These are phyloP conservation scores for Hymenoscyphus linearis DNA, from an alignment of 2,329 filamentous ascomycete genomes.

Conservation along the genomic window DNA sequence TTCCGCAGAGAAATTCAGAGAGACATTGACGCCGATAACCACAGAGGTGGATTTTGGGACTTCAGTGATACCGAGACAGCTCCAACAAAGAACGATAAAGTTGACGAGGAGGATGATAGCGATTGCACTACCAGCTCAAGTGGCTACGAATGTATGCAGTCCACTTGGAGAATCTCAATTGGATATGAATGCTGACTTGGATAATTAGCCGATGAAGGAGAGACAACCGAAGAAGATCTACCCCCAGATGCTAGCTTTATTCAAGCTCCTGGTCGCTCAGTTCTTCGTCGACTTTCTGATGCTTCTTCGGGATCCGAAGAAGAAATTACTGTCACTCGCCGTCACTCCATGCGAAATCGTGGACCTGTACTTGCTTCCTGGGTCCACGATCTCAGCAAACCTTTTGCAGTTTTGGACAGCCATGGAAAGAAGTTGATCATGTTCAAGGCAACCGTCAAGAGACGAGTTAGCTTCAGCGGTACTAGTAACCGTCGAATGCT, in stretches of 20 bases:
- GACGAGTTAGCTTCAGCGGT: constrained; percentile 34
- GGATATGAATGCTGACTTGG: constrained; percentile 38
- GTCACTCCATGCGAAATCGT: constrained; percentile 18
- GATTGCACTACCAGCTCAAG: constrained; percentile 38
- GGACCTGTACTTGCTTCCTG: constrained; percentile 33
- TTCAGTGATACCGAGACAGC: constrained; percentile 27
- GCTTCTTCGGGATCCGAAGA: constrained; percentile 33
- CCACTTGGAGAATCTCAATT: not conserved
- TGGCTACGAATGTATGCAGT: constrained; percentile 53
- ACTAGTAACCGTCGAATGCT: constrained; percentile 18
- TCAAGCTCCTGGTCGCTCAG: constrained; percentile 39
- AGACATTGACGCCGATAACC: constrained; percentile 52
- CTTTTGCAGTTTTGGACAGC: constrained; percentile 38
- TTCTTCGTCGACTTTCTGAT: constrained; percentile 44
- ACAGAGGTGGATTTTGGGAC: constrained; percentile 25
- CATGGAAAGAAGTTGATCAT: constrained; percentile 37
- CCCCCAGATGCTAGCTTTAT: constrained; percentile 40
- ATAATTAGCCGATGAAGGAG: constrained; percentile 48
- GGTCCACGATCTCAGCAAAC: constrained; percentile 31
- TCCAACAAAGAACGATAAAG: constrained; percentile 38
- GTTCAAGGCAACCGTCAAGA: constrained; percentile 34
- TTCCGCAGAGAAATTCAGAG: constrained; percentile 71
- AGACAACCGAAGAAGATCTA: constrained; percentile 55
- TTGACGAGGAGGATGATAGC: constrained; percentile 33
- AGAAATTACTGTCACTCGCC: constrained; percentile 29